phyloP scores from a whole-genome alignment of 306 rosid species.

The Cucumis melo region DNA sequence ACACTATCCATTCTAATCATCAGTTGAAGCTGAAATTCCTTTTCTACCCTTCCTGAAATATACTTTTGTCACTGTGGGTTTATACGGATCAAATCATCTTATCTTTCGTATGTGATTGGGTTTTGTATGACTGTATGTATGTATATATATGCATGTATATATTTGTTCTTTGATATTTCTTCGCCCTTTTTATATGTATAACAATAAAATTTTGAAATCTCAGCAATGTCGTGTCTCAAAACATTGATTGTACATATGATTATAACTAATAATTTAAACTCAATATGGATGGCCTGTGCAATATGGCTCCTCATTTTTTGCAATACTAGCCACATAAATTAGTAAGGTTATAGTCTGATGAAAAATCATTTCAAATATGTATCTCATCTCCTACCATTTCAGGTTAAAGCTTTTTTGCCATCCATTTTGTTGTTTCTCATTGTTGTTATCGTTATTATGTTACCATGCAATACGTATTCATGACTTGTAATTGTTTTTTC shows the following conservation, averaged over 20 bases:
- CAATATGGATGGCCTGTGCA: not conserved
- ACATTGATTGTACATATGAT: not conserved
- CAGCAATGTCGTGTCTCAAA: not conserved
- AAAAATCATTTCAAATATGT: not conserved
- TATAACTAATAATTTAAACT: not conserved
- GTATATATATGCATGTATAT: not conserved
- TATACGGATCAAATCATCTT: not conserved
- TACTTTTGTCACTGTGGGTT: no score
- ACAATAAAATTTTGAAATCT: not conserved
- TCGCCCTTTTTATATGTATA: not conserved
- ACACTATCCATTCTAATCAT: no score
- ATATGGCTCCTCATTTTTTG: not conserved
- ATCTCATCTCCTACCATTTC: not conserved
- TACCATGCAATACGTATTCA: not conserved
- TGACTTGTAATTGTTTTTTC: not conserved
- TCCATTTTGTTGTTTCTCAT: not conserved
- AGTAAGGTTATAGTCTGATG: not conserved
- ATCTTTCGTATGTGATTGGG: not conserved
- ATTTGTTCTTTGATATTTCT: not conserved
- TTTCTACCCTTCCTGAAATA: no score
- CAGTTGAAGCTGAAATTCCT: no score
- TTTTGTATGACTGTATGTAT: not conserved
- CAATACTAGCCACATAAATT: not conserved
- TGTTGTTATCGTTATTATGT: not conserved
- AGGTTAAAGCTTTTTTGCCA: not conserved